phyloP scores from a whole-genome alignment of 2,329 filamentous ascomycete genomes.

The Colletotrichum cordylinicola region DNA sequence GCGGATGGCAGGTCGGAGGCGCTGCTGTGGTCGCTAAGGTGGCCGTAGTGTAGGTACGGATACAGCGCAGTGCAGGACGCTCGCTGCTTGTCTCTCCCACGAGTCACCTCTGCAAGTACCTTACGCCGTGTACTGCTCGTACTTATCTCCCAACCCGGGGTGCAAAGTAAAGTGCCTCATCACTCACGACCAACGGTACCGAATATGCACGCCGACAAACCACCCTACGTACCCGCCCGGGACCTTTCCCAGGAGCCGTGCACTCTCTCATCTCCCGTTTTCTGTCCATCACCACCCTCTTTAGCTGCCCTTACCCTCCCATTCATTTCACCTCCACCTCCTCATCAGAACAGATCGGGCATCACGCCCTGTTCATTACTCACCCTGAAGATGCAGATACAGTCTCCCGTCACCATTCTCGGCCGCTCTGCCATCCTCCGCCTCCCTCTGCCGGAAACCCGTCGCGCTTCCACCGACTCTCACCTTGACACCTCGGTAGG shows the following conservation, averaged over 20 bases:
- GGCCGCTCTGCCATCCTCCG: not conserved
- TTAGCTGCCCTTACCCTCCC: not conserved
- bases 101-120: not conserved
- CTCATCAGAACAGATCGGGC: not conserved
- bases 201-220: not conserved
- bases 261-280: not conserved
- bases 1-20: slow-evolving; percentile 11
- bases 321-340: not conserved
- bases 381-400: not conserved
- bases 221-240: not conserved
- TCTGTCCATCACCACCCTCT: not conserved
- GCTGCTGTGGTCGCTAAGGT: not conserved
- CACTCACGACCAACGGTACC: not conserved
- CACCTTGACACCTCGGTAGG: slow-evolving; percentile 8
- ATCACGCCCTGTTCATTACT: not conserved
- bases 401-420: not conserved
- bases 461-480: not conserved
- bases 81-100: not conserved
- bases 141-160: not conserved
- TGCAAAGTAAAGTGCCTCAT: not conserved
- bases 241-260: not conserved
- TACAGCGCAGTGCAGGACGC: not conserved
- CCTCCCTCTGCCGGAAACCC: not conserved
- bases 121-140: not conserved
- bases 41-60: not conserved